A percentile compares a stretch with the other conserved stretches of the same genome.
Evolutionary conservation across 441 rosid genomes (phyloP).

Genomic region (Populus tomentosa): DNA sequence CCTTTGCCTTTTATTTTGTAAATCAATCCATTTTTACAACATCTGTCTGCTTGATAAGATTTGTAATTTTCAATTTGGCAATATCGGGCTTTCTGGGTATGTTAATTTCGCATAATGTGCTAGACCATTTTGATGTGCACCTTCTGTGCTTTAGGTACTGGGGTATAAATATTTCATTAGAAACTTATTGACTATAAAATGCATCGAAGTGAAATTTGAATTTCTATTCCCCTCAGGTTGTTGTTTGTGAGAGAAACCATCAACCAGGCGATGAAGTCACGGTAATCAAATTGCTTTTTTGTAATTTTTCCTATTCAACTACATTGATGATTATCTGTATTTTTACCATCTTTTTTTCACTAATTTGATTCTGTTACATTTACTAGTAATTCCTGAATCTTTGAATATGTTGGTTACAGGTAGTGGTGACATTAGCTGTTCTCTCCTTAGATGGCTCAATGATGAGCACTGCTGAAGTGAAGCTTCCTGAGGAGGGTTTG

Average conservation of each 20-base stretch:
- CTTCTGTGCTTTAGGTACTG: neutral
- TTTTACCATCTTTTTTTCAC: neutral
- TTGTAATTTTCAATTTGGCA: neutral
- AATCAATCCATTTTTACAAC: neutral
- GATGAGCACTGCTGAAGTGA: slow-evolving; percentile 83
- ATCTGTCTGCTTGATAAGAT: neutral
- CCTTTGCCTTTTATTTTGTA: neutral
- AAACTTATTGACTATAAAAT: neutral
- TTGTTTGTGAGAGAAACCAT: slow-evolving; percentile 94
- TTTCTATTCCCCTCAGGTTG: slow-evolving; percentile 50
- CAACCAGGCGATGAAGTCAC: slow-evolving; percentile 91
- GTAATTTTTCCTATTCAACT: slow-evolving; percentile 8
- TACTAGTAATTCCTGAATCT: slow-evolving; percentile 8
- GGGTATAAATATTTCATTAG: neutral
- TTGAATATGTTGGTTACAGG: slow-evolving; percentile 36
- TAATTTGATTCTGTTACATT: neutral
- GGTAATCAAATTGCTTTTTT: slow-evolving; percentile 36
- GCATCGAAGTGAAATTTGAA: slow-evolving; percentile 21
- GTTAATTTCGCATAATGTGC: no score
- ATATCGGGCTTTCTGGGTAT: neutral
- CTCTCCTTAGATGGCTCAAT: slow-evolving; percentile 81
- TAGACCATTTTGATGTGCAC: neutral
- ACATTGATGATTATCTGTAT: neutral
- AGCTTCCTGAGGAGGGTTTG: slow-evolving; percentile 83
- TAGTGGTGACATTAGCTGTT: slow-evolving; percentile 65